Percentiles rank a stretch among this genome's conserved stretches.
Conservation (phyloP, 2,329 filamentous ascomycete species). For the Fusarium xyrophilum region DNA sequence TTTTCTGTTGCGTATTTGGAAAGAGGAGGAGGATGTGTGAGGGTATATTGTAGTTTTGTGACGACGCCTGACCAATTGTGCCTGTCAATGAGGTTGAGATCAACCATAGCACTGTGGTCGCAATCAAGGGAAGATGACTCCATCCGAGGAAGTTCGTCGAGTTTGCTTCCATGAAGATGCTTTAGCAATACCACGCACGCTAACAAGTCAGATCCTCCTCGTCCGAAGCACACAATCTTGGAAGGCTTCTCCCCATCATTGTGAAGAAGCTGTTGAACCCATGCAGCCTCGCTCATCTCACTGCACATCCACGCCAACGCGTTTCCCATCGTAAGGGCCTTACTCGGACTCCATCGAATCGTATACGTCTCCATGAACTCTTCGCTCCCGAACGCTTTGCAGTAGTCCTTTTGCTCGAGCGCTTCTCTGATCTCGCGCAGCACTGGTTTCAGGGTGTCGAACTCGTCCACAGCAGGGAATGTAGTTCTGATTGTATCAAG, state of each 20-base stretch:
- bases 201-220: constrained; percentile 3
- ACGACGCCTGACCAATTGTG: not conserved
- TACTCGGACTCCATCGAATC: constrained; percentile 7
- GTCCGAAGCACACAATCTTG: not conserved
- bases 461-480: constrained; percentile 1
- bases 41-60: not conserved
- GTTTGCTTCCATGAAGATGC: not conserved
- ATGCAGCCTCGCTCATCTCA: not conserved
- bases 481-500: constrained; percentile 12
- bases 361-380: constrained; percentile 9
- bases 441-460: not conserved
- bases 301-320: constrained; percentile 10
- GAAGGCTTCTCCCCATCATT: not conserved
- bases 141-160: not conserved
- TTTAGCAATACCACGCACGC: not conserved
- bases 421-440: constrained; percentile 7
- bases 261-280: not conserved
- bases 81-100: constrained; percentile 1
- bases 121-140: not conserved
- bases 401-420: constrained; percentile 6
- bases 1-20: constrained; percentile 12
- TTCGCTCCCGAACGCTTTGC: not conserved
- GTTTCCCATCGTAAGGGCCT: not conserved
- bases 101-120: not conserved
- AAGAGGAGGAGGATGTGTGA: constrained; percentile 5